Conservation (phyloP, 495 filamentous ascomycete genomes). For the Aspergillus ostianus region DNA sequence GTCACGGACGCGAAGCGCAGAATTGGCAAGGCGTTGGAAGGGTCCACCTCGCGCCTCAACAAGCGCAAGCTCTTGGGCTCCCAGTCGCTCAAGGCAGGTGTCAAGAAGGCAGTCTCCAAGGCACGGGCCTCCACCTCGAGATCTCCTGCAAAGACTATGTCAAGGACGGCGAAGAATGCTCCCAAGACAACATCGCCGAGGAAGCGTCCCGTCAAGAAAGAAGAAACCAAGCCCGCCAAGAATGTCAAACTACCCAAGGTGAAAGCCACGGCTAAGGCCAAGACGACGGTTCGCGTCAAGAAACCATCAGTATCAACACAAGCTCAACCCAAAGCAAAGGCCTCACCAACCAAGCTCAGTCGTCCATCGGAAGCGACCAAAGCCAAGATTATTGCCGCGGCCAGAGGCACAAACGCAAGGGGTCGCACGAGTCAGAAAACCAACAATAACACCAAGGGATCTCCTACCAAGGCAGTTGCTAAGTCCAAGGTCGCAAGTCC, state of each 20-base stretch:
- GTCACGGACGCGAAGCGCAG: constrained; percentile 34
- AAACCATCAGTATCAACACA: constrained; percentile 12
- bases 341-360: constrained; percentile 23
- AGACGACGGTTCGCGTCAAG: constrained; percentile 13
- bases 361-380: constrained; percentile 37
- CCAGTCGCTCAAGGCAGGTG: constrained; percentile 36
- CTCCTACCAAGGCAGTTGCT: constrained; percentile 19
- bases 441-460: constrained; percentile 3
- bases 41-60: constrained; percentile 22
- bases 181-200: constrained; percentile 18
- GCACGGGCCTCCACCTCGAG: constrained; percentile 20
- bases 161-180: constrained; percentile 13
- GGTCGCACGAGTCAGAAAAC: constrained; percentile 22
- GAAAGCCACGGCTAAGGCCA: constrained; percentile 22
- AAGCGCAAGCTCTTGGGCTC: constrained; percentile 38
- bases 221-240: constrained; percentile 23
- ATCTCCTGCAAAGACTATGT: constrained; percentile 10
- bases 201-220: constrained; percentile 23
- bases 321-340: constrained; percentile 11
- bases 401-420: constrained; percentile 23
- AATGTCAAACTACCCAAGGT: constrained; percentile 8
- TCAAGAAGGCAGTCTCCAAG: constrained; percentile 37
- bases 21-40: constrained; percentile 20
- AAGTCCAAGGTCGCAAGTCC: neutral
- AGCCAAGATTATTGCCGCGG: constrained; percentile 30